Conservation (phyloP, 2,329 filamentous ascomycete genomes). For the Pseudophaeomoniella oleicola region DNA sequence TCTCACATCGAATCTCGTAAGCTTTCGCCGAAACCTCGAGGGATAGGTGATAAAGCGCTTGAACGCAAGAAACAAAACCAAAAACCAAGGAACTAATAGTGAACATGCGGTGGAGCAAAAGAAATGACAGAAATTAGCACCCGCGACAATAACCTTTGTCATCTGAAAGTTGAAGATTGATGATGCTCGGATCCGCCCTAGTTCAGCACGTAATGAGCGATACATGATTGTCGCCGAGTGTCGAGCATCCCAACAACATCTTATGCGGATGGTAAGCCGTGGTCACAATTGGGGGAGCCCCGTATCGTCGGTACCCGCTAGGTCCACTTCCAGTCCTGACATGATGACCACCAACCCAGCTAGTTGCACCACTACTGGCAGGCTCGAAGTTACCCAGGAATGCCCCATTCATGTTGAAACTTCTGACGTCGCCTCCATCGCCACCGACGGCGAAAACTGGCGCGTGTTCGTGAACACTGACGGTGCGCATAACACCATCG, state of each 20-base stretch:
- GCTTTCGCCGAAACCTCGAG: too few species aligned
- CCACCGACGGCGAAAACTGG: slow-evolving; percentile 91
- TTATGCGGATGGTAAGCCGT: slow-evolving; percentile 93
- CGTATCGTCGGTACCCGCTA: slow-evolving; percentile 16
- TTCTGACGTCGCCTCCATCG: slow-evolving; percentile 73
- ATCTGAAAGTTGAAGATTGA: too few species aligned
- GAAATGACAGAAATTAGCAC: too few species aligned
- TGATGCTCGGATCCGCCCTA: too few species aligned
- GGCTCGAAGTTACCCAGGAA: slow-evolving; percentile 76
- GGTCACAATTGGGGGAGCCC: slow-evolving; percentile 66
- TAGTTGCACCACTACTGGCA: slow-evolving; percentile 79
- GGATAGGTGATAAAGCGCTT: too few species aligned
- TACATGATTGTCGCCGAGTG: slow-evolving; percentile 75
- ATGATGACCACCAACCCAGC: background rate
- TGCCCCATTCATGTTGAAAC: slow-evolving; percentile 75
- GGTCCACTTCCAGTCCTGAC: background rate
- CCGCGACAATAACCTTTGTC: too few species aligned
- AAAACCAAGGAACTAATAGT: too few species aligned
- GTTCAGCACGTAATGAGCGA: slow-evolving; percentile 52
- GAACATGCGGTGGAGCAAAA: too few species aligned
- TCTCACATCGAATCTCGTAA: too few species aligned
- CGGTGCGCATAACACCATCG: slow-evolving; percentile 38
- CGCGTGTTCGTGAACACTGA: slow-evolving; percentile 89
- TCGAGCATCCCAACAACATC: slow-evolving; percentile 78
- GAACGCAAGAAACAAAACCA: too few species aligned